A percentile compares a stretch with the other conserved stretches of the same genome.
phyloP scores from a whole-genome alignment of 768 basidiomycete species.

The Amanita polypyramis region DNA sequence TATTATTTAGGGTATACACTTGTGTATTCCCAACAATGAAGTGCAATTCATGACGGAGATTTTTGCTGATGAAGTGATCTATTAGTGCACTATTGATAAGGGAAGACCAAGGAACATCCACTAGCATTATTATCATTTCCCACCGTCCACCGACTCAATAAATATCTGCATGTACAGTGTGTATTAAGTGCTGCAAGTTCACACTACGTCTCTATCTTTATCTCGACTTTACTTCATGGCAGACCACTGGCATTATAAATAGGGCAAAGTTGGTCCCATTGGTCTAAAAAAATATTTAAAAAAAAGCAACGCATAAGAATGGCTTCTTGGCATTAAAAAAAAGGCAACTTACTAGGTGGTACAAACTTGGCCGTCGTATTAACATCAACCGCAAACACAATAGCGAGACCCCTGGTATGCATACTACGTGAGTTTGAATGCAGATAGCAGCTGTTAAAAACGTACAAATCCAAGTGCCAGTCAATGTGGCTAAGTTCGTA shows the following conservation, averaged over 20 bases:
- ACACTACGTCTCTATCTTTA: too few relatives aligned
- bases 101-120: too few relatives aligned
- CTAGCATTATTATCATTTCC: too few relatives aligned
- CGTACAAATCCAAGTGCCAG: conserved; percentile 36
- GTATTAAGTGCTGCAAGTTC: too few relatives aligned
- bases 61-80: too few relatives aligned
- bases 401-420: conserved; percentile 24
- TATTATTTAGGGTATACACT: too few relatives aligned
- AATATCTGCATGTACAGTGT: too few relatives aligned
- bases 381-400: conserved; percentile 30
- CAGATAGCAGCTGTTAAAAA: background rate
- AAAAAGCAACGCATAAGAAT: too few relatives aligned
- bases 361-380: conserved; percentile 1
- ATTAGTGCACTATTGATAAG: too few relatives aligned
- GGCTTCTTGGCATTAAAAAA: background rate
- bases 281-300: conserved; percentile 12
- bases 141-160: too few relatives aligned
- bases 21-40: too few relatives aligned
- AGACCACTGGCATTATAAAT: conserved; percentile 15
- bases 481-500: conserved; percentile 34
- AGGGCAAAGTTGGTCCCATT: conserved; percentile 28
- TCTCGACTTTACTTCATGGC: background rate
- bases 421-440: background rate
- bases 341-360: conserved; percentile 12
- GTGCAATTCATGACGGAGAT: too few relatives aligned